Evolutionary conservation across 164 flowering plant genomes (phyloP).

Genomic region (Magnolia sinica): DNA sequence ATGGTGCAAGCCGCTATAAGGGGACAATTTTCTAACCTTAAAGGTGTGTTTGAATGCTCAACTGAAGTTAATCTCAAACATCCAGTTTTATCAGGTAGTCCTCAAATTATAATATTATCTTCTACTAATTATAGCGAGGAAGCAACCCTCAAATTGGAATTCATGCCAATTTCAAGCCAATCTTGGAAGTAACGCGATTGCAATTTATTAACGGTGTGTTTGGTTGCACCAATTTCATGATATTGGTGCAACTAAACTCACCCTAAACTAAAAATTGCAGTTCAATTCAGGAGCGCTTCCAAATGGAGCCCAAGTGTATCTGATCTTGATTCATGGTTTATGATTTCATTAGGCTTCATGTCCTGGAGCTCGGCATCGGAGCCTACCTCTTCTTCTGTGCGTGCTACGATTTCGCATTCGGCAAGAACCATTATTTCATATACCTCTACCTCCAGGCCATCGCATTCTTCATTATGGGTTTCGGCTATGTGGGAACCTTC

Average conservation of each 20-base stretch:
- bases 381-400: constrained; percentile 58
- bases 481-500: constrained; percentile 76
- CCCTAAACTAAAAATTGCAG: no score
- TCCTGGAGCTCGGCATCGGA: constrained; percentile 59
- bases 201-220: no score
- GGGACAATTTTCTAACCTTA: no score
- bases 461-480: constrained; percentile 70
- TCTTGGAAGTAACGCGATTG: no score
- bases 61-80: not conserved
- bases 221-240: not conserved
- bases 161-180: no score
- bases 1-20: no score
- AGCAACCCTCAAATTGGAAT: no score
- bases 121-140: no score
- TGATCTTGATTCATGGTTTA: not conserved
- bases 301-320: not conserved
- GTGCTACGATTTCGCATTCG: constrained; percentile 55
- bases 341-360: constrained; percentile 42
- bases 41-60: not conserved
- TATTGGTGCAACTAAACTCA: no score
- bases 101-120: no score
- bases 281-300: not conserved
- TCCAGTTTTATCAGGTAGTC: no score
- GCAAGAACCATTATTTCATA: constrained; percentile 61
- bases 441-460: constrained; percentile 64